Base-by-base conservation (phyloP, 257 asterid species). In the Solanum pimpinellifolium region DNA sequence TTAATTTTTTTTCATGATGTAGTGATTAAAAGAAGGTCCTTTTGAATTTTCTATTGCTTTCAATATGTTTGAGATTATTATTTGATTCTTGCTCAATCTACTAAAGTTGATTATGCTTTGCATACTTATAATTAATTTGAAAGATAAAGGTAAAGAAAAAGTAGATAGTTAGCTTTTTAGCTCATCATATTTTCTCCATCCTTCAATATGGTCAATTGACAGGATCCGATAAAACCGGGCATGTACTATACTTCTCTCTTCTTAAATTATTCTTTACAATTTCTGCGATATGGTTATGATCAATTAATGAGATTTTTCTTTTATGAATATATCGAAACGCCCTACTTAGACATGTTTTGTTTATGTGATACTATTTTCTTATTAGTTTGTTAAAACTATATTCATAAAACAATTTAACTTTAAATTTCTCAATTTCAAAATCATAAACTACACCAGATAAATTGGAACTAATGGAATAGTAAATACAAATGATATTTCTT, bases 191-290 rank as follows among this genome's bases (percentile, higher is more conserved):
- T 83, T 88, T 88, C 87, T 77, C 86, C 87, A 83, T 74, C 62
- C 84, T 85, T 89, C 75, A 14, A 35, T 59, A 62, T 85, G 86
- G 89, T 88, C 88, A 88, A 77, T 56, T 88, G 93, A 89, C 95
- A 91, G 90, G 95, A 91, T 91, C 95, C 93, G 90, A n/a, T 89
- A 90, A 90, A 89, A 88, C 85, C 93, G 93, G 91, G 86, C 75
- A 35, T 86, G 29, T 84, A 62, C 60, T 37, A 60, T 33, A 84
- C 62, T 41, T 84, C 46, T 31, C 4, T 83, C 90, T 35, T 77
- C 78, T 66, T 56, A 9, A n/a, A 37, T 25, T 18, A 4, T 16
- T 46, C 23, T 59, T 59, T 60, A 59, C 25, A 25, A 59, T 59
- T 59, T 59, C 5, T 5, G 21, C 12, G 5, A 20, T 59, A 59